Evolutionary conservation across 768 basidiomycete species (phyloP), one percentile per base, ranked within the genome.

Genomic region (Trametes cingulata): DNA sequence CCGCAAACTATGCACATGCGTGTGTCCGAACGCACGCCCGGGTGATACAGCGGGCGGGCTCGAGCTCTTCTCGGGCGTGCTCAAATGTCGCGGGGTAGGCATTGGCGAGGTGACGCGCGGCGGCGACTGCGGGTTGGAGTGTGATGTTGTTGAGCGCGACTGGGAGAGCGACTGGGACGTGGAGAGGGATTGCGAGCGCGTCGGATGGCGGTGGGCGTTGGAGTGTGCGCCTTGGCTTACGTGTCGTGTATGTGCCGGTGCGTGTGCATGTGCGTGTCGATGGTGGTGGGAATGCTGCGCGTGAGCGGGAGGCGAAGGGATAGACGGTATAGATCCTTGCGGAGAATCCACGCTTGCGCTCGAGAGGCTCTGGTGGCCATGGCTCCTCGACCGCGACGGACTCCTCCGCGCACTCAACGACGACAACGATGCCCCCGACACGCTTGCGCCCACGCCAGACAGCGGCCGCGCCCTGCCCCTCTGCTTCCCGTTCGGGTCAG

Each of bases 281-380:
- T 53, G 60, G 20, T 52, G 65, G 3, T 65, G 56, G 37, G 43
- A 33, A 15, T 55, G 79, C 6, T 81, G 82, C 19, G 85, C 81
- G 46, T 85, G 81, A 17, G 81, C 70, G 8, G 86, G 79, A 19
- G 88, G 86, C 0, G 91, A 92, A 0, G 91, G 86, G 24, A 93
- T 91, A 15, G 90, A 89, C 0, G 89, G 90, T 36, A 91, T 88
- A 0, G 91, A 93, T 17, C 86, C 86, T 47, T 82, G 88, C 1
- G 87, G 87, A 19, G 91, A 92, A 61, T 84, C 82, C 17, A 84
- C 75, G 69, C 84, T 83, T 13, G 84, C 75, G 69, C 87, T 88
- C 4, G 90, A 91, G 9, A 90, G 77, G 66, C 90, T 91, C 60
- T 87, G 88, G 61, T 87, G 88, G 20, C 80, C 77, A 66, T 82